Base-by-base conservation (phyloP, 1,284 basidiomycete genomes). In the Trametes versicolor region DNA sequence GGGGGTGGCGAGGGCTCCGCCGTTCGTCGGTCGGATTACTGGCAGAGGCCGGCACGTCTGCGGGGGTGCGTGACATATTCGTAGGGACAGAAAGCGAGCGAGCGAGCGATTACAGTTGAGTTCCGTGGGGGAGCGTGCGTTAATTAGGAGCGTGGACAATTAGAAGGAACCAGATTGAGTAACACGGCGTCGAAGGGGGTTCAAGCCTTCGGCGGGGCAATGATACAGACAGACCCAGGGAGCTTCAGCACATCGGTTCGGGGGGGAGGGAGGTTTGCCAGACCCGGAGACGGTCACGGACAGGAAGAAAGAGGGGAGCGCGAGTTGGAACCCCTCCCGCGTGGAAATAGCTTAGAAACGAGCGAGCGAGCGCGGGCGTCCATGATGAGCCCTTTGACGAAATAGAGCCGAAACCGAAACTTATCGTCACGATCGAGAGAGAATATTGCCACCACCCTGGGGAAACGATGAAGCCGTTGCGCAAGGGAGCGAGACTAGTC, bases 221-320 rank as follows among this genome's bases (percentile, higher is more conserved):
- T 74, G 70, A 70, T 74, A 73, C 71, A 74, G 64, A 65, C 63
- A 69, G 68, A 67, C 63, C 69, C 67, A 69, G 70, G 69, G 68
- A 72, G 73, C 69, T 71, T 73, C 71, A 75, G 70, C 71, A 72
- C 74, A 75, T 75, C 64, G 67, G 65, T 66, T 67, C 67, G 63
- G 65, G 70, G 41, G 68, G 68, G 62, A 63, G 64, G 72, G 72
- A 73, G 68, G 64, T 58, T 67, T 60, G 66, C 70, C 66, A 67
- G 67, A 64, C 67, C 66, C 65, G 63, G 65, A 61, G 67, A 71
- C 54, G 63, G 68, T 61, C 64, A 69, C 70, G 66, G 64, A 72
- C 63, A 60, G 57, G 58, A 66, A 65, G 67, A 62, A 51, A 51
- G 67, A 68, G 65, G 59, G 67, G 67, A 70, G 63, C 48, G 67